Base-by-base conservation (phyloP, 164 flowering plant species). In the Magnolia changhungtana region DNA sequence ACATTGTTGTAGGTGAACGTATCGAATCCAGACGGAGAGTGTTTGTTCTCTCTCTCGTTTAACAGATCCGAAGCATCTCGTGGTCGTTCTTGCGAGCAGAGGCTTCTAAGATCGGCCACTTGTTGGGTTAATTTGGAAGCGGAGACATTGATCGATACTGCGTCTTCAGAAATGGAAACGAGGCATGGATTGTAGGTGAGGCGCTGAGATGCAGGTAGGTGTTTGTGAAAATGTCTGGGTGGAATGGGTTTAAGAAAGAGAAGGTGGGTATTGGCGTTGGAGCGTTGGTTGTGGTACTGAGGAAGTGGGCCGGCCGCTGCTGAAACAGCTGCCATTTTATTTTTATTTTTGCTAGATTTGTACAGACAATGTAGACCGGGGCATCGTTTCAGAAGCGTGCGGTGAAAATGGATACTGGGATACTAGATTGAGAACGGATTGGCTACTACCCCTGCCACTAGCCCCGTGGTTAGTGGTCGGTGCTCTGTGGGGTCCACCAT, bases 1-100 rank as follows among this genome's bases (percentile, higher is more conserved):
- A 74, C 16, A 18, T 72, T 74, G 63, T 68, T 77, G 58, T 7
- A 74, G 21, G 27, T 11, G 66, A 73, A 73, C 2, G 18, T 52
- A 37, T 74, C 45, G n/a, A n/a, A 14, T 27, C 51, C 8, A 31
- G 52, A 59, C 19, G 18, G 64, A 14, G 19, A n/a, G 27, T 72
- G 63, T 68, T 19, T 68, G 29, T 68, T 29, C 71, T 68, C 71
- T 16, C 37, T 68, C 31, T 29, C 71, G 8, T 27, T 68, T 37
- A 68, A 68, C 27, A 31, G 49, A 29, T 68, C 11, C 10, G 71
- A 29, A 68, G 71, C 50, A 13, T 68, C 50, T 68, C 13, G 29
- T 21, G 24, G 4, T 65, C 68, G 37, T 23, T 24, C 31, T 21
- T 24, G 13, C 8, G 27, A 23, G 68, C 8, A 31, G 8, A 31